Conservation (phyloP, 1,284 basidiomycete species). For the Lignosus rhinocerotis region DNA sequence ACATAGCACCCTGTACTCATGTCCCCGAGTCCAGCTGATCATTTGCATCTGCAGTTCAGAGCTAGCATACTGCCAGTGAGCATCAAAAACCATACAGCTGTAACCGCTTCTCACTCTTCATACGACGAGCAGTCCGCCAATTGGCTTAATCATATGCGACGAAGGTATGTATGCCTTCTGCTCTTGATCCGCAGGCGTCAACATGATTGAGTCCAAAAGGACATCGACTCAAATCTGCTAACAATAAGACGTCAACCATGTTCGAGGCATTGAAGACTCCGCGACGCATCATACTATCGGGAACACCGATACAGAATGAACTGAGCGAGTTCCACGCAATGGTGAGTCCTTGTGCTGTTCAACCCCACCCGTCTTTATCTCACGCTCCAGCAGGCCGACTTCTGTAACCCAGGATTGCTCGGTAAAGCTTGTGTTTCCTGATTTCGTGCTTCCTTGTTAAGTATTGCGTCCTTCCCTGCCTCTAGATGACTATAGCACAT, state of each 20-base stretch:
- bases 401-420: conserved; percentile 90
- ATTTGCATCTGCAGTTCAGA: conserved; percentile 46
- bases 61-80: conserved; percentile 60
- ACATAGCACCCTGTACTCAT: neutral
- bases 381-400: conserved; percentile 66
- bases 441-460: neutral
- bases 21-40: conserved; percentile 1
- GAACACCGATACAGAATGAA: conserved; percentile 98
- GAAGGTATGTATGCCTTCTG: conserved; percentile 59
- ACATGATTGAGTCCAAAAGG: conserved; percentile 44
- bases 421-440: conserved; percentile 44
- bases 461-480: neutral
- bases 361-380: neutral
- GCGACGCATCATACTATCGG: conserved; percentile 86
- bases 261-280: conserved; percentile 80
- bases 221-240: conserved; percentile 91
- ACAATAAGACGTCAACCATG: conserved; percentile 89
- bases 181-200: neutral
- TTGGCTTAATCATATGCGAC: conserved; percentile 94
- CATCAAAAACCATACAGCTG: neutral
- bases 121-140: conserved; percentile 63
- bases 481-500: conserved; percentile 70
- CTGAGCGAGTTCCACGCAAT: conserved; percentile 95
- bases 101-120: neutral
- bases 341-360: conserved; percentile 48